Conservation (phyloP, 805 yeast genomes). For the Brettanomyces sp. region DNA sequence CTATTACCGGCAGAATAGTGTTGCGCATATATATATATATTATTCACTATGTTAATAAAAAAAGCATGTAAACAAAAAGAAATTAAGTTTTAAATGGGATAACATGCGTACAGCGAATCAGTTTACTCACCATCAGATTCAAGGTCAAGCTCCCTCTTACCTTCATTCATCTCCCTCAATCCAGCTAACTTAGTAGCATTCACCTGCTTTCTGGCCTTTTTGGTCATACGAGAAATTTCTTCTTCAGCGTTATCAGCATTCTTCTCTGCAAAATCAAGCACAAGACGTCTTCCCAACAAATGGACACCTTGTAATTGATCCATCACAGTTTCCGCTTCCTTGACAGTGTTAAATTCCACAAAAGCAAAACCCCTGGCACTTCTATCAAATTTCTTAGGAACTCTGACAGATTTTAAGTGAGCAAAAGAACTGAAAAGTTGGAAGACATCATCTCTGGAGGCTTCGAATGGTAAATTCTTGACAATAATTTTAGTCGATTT, state of each 20-base stretch:
- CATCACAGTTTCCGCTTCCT: constrained; percentile 94
- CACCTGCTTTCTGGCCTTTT: constrained; percentile 73
- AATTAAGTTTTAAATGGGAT: neutral
- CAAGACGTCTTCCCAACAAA: constrained; percentile 88
- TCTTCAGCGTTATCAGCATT: constrained; percentile 80
- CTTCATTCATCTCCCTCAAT: constrained; percentile 48
- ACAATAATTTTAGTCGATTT: constrained; percentile 76
- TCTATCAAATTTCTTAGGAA: constrained; percentile 92
- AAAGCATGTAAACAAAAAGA: neutral
- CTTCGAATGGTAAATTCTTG: constrained; percentile 95
- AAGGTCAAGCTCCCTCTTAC: constrained; percentile 62
- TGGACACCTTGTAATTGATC: constrained; percentile 91
- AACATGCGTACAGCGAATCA: neutral
- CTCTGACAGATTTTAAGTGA: constrained; percentile 85
- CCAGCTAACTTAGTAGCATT: constrained; percentile 70
- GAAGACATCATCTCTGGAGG: constrained; percentile 85
- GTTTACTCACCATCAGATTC: constrained; percentile 36
- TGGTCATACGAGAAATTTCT: constrained; percentile 85
- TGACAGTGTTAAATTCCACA: constrained; percentile 77
- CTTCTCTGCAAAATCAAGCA: constrained; percentile 83
- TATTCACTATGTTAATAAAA: neutral
- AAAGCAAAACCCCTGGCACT: constrained; percentile 97
- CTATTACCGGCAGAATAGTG: neutral
- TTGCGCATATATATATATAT: neutral
- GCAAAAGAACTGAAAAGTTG: constrained; percentile 93